A percentile compares a stretch with the other conserved stretches of the same genome.
Conservation (phyloP, 176 grass and related monocot genomes). For the Phoenix dactylifera region DNA sequence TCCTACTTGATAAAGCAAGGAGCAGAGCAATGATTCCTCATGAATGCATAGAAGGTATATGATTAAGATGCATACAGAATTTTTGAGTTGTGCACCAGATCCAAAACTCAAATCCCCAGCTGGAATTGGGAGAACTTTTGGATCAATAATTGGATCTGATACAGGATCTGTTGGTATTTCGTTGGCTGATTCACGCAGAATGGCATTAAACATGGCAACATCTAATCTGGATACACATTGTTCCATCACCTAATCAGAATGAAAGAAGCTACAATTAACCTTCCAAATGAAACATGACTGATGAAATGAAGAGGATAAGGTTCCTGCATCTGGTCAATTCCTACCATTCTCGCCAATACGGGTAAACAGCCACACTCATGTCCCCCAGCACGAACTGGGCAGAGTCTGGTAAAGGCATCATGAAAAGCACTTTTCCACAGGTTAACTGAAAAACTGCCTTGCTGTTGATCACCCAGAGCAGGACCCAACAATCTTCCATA, state of each 20-base stretch:
- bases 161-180: conserved; percentile 86
- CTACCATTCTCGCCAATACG: conserved; percentile 64
- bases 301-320: too few relatives aligned
- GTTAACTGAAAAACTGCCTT: conserved; percentile 55
- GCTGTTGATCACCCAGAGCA: conserved; percentile 43
- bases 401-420: conserved; percentile 64
- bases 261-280: conserved; percentile 9
- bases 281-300: not conserved
- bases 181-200: conserved; percentile 80
- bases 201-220: conserved; percentile 92
- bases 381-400: conserved; percentile 60
- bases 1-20: too few relatives aligned
- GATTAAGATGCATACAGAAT: conserved; percentile 40
- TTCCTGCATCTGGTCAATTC: not conserved
- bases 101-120: conserved; percentile 81
- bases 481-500: conserved; percentile 24
- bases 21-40: too few relatives aligned
- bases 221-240: conserved; percentile 84
- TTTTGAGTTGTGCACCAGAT: conserved; percentile 88
- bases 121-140: conserved; percentile 72
- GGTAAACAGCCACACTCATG: conserved; percentile 88
- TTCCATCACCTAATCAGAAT: conserved; percentile 75
- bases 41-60: too few relatives aligned
- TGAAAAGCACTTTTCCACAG: conserved; percentile 71
- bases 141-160: conserved; percentile 79